Percentiles rank a stretch among this genome's conserved stretches.
These are phyloP conservation scores for Vitis hybrid DNA, from an alignment of 177 flowering plant species.

Conservation along the genomic window DNA sequence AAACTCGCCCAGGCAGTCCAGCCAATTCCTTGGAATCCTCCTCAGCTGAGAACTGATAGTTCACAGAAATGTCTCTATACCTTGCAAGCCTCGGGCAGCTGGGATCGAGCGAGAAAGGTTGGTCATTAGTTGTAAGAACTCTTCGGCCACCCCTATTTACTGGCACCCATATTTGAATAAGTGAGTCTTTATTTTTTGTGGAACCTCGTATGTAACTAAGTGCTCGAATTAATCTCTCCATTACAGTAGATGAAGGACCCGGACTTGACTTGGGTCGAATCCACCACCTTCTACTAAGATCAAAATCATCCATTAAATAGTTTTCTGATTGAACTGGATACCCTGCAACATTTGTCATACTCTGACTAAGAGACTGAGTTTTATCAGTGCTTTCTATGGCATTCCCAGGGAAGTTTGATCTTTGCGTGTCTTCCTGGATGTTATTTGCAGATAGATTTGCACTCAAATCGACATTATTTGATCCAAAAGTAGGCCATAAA, in stretches of 20 bases:
- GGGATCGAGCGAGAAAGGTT: slow-evolving; percentile 48
- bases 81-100: slow-evolving; percentile 43
- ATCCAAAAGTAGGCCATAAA: slow-evolving; percentile 27
- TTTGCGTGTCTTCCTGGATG: slow-evolving; percentile 27
- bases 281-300: slow-evolving; percentile 45
- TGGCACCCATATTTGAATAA: slow-evolving; percentile 79
- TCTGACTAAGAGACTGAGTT: slow-evolving; percentile 14
- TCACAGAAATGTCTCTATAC: slow-evolving; percentile 67
- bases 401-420: slow-evolving; percentile 12
- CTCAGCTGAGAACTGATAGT: slow-evolving; percentile 68
- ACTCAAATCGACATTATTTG: slow-evolving; percentile 15
- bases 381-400: slow-evolving; percentile 4
- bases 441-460: slow-evolving; percentile 14
- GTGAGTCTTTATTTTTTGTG: slow-evolving; percentile 41
- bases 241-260: slow-evolving; percentile 44
- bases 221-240: slow-evolving; percentile 54
- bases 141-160: slow-evolving; percentile 40
- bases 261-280: slow-evolving; percentile 35
- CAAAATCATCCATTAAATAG: slow-evolving; percentile 28
- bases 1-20: slow-evolving; percentile 90
- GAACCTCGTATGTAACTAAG: slow-evolving; percentile 42
- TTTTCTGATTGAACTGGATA: slow-evolving; percentile 16
- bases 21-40: slow-evolving; percentile 42
- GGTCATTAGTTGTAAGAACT: slow-evolving; percentile 52
- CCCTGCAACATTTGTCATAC: slow-evolving; percentile 12